Evolutionary conservation across 2,329 filamentous ascomycete species (phyloP).

Genomic region (Sordariomycetes sp.): DNA sequence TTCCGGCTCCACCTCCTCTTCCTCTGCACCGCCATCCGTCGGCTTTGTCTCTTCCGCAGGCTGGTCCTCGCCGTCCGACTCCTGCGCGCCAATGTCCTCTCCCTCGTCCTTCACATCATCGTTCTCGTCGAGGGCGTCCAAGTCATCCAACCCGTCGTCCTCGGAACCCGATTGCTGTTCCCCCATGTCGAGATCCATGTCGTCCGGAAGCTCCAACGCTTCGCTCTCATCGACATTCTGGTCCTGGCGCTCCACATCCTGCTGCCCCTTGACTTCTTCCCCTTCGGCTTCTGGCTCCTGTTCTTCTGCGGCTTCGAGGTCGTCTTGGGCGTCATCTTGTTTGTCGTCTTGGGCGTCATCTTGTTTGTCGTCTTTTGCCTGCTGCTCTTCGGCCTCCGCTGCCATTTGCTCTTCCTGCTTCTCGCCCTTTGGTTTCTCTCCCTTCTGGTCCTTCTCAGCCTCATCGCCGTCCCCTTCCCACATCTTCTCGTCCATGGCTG

Average conservation of each 20-base stretch:
- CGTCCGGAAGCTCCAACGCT: conserved; percentile 73
- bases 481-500: conserved; percentile 94
- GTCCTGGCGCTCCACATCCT: conserved; percentile 51
- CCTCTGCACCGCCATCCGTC: conserved; percentile 30
- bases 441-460: conserved; percentile 72
- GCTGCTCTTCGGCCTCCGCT: conserved; percentile 46
- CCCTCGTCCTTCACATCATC: conserved; percentile 44
- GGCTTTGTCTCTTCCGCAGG: conserved; percentile 44
- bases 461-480: conserved; percentile 84
- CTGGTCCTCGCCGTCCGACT: conserved; percentile 39
- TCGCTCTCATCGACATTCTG: conserved; percentile 75
- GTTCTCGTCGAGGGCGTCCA: conserved; percentile 46
- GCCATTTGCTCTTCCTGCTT: conserved; percentile 53
- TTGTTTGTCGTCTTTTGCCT: conserved; percentile 30
- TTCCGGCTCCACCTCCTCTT: conserved; percentile 17
- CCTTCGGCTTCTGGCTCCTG: conserved; percentile 32
- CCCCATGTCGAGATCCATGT: conserved; percentile 71
- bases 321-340: conserved; percentile 25
- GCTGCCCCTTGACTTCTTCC: conserved; percentile 42
- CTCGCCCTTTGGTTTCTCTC: conserved; percentile 60
- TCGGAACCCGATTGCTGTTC: conserved; percentile 51
- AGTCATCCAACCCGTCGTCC: conserved; percentile 43
- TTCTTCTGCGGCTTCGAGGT: conserved; percentile 19
- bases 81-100: conserved; percentile 32
- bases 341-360: conserved; percentile 24